Conservation (phyloP, 164 flowering plant species). For the Macadamia tetraphylla region DNA sequence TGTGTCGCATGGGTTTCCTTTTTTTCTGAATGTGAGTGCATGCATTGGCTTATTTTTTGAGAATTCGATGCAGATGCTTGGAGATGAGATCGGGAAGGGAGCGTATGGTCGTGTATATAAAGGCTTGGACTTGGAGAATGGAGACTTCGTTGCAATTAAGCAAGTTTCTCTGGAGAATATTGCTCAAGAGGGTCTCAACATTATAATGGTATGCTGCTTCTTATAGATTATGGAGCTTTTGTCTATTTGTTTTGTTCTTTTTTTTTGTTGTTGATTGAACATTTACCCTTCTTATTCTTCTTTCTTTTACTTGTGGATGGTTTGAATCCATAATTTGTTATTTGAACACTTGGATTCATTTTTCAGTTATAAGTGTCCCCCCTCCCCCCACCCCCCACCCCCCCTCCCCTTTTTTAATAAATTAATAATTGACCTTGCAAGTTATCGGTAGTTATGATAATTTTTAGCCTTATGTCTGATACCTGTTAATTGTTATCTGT, state of each 20-base stretch:
- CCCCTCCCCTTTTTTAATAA: too few species aligned
- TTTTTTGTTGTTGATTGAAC: not conserved
- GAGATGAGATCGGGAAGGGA: conserved; percentile 99
- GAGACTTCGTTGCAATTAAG: conserved; percentile 95
- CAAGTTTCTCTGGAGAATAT: conserved; percentile 98
- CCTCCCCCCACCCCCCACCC: too few species aligned
- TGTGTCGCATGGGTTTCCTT: conserved; percentile 1
- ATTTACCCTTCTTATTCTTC: not conserved
- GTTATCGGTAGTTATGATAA: too few species aligned
- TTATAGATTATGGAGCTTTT: not conserved
- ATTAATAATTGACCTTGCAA: too few species aligned
- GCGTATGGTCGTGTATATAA: conserved; percentile 99
- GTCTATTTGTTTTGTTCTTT: not conserved
- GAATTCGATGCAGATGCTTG: conserved; percentile 63
- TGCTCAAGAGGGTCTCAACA: conserved; percentile 93
- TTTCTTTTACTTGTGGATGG: too few species aligned
- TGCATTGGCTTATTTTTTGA: conserved; percentile 1
- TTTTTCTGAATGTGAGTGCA: conserved; percentile 2
- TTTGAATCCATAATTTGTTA: too few species aligned
- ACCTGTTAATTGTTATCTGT: too few species aligned
- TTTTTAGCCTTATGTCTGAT: too few species aligned
- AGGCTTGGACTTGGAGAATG: conserved; percentile 98
- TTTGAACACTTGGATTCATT: too few species aligned
- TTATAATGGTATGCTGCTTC: conserved; percentile 69
- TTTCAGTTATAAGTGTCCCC: too few species aligned